Evolutionary conservation across 148 eudicot genomes (phyloP), one percentile per base, ranked within the genome.

Genomic region (Spergularia marina): DNA sequence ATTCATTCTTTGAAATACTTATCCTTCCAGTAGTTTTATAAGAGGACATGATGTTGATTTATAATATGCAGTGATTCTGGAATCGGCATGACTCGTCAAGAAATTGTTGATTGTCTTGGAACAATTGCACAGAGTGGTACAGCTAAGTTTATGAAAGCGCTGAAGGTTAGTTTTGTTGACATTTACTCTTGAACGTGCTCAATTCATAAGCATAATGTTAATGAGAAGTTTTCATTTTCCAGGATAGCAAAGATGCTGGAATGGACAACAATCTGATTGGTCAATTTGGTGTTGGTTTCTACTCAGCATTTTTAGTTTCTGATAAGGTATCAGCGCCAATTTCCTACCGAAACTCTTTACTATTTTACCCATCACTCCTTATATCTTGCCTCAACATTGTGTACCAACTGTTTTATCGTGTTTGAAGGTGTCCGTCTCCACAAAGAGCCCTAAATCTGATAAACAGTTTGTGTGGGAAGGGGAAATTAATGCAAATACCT

Each of bases 61-160:
- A 10, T 57, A 30, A 30, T 67, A 23, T 86, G 47, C 87, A 92
- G 99, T 64, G 99, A 95, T 85, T 75, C 97, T 69, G 99, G 99
- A 34, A 92, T 95, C 82, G 99, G 99, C 49, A 95, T 95, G 99
- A 95, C 92, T 7, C 94, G 89, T 36, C 88, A 92, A 72, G 99
- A 95, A 76, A 87, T 95, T 76, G 85, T 95, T 72, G 98, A 92
- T 65, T 95, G 97, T 73, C 91, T 95, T 81, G 99, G 99, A 76
- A 95, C 99, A 51, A 95, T 95, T 70, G 99, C 99, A 60, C 97
- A 95, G 69, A 95, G 99, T 86, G 99, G 99, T 79, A 95, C 99
- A 65, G 99, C 99, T 13, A 95, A 95, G 84, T 95, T 95, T 76
- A 85, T 95, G 23, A 92, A 88, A 80, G 94, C 97, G 63, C 63